Base-by-base conservation (phyloP, 768 basidiomycete species). In the Calocybe cyanea region DNA sequence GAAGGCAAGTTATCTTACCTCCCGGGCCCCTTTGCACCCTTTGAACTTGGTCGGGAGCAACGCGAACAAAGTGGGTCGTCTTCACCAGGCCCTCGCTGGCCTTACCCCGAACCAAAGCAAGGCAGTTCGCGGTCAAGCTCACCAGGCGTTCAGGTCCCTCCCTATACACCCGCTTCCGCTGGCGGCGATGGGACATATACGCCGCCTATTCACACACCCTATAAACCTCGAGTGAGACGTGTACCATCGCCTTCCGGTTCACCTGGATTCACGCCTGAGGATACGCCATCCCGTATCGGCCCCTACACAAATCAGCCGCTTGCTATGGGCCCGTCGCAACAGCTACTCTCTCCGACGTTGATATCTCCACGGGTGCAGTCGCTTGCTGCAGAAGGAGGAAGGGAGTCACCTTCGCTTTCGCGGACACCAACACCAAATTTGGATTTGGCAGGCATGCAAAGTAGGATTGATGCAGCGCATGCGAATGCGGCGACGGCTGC, bases 391-490 rank as follows among this genome's bases (percentile, higher is more conserved):
- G 53, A 49, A 11, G 65, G 63, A 13, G 64, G 61, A 3, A 60
- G 65, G 18, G 72, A 74, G 43, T 38, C 36, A 10, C 41, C 43
- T 23, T 47, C 52, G 10, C 75, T 83, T n/a, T 82, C 82, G 41
- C 76, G 83, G 42, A 83, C 84, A 34, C 81, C 83, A 23, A 85
- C 81, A 36, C 84, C 82, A 25, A 78, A 73, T 41, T 65, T 90
- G 23, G 87, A 91, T 62, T 58, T 88, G 36, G 70, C 75, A 4
- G 84, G 78, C 1, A 70, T 91, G 42, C 85, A 88, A 54, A 78
- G 76, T 17, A 78, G 88, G 68, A 91, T 85, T 52, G 92, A 94
- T 59, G 71, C 70, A 8, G 87, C 87, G 17, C 83, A 88, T 55
- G 81, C 83, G 48, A 75, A 82, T 35, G 88, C 86, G 17, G 78